Conservation (phyloP, 1,284 basidiomycete species). For the Boletus mariae region DNA sequence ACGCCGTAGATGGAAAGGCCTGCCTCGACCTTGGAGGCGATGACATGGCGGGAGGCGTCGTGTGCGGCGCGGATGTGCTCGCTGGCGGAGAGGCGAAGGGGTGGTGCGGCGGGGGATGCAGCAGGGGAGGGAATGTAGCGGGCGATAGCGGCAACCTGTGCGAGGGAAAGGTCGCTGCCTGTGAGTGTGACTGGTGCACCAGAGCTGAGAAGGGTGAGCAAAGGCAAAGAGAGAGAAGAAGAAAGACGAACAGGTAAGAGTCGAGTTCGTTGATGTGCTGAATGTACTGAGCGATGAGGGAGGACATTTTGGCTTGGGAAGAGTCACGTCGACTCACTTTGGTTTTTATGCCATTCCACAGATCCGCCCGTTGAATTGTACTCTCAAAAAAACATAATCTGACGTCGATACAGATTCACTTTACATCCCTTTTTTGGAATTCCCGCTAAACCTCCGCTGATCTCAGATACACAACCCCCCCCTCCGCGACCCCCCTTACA, state of each 20-base stretch:
- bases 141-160: conserved; percentile 70
- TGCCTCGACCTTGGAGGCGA: conserved; percentile 63
- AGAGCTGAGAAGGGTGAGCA: conserved; percentile 38
- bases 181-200: conserved; percentile 63
- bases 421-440: neutral
- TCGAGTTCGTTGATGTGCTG: conserved; percentile 51
- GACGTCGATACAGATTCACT: conserved; percentile 2
- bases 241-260: conserved; percentile 45
- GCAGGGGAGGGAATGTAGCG: conserved; percentile 46
- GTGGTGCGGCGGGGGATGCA: conserved; percentile 15
- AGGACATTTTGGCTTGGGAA: conserved; percentile 15
- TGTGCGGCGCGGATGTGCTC: conserved; percentile 48
- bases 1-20: conserved; percentile 78
- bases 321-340: neutral
- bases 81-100: conserved; percentile 52
- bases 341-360: conserved; percentile 6
- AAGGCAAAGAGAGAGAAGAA: neutral
- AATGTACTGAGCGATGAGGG: conserved; percentile 48
- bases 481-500: neutral
- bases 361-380: conserved; percentile 10
- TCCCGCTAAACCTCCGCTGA: neutral
- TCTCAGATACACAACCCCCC: neutral
- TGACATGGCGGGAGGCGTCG: conserved; percentile 54
- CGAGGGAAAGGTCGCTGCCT: conserved; percentile 67
- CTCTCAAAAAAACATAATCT: conserved; percentile 3